Percentiles rank a stretch among this genome's conserved stretches.
These are phyloP conservation scores for Chamaecyparis obtusa DNA, from an alignment of 75 land plant species.

Conservation along the genomic window DNA sequence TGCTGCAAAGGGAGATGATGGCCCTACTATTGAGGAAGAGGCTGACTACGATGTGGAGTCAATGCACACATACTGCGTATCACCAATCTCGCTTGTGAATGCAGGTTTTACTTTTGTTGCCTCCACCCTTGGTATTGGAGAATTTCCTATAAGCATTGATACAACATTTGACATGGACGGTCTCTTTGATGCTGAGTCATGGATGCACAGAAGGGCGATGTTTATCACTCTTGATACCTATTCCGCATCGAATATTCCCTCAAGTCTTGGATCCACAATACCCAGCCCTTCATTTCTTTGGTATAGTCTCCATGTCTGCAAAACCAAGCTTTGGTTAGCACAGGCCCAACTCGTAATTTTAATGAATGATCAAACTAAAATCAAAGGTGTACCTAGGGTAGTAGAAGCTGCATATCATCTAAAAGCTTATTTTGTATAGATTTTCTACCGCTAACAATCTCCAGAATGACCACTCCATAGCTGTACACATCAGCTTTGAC, in stretches of 20 bases:
- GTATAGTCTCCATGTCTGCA: neutral
- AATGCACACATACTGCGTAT: neutral
- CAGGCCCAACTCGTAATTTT: neutral
- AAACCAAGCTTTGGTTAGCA: neutral
- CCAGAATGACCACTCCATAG: conserved; percentile 24
- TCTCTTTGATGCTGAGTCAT: conserved; percentile 23
- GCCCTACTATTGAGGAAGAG: neutral
- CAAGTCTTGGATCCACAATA: conserved; percentile 27
- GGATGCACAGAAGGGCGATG: conserved; percentile 38
- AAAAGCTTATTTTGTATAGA: neutral
- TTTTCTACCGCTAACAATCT: conserved; percentile 26
- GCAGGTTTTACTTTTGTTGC: neutral
- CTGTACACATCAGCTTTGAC: conserved; percentile 26
- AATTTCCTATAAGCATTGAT: conserved; percentile 12
- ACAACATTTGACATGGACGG: conserved; percentile 43
- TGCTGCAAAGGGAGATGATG: neutral
- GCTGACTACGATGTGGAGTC: neutral
- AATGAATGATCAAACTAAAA: neutral
- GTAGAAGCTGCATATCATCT: conserved; percentile 12
- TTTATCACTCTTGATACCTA: conserved; percentile 28
- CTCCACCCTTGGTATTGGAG: neutral
- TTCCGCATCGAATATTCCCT: neutral
- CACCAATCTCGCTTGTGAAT: neutral
- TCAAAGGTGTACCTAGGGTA: conserved; percentile 15
- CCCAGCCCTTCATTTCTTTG: conserved; percentile 20